Evolutionary conservation across 2,329 filamentous ascomycete species (phyloP).

Genomic region (Pseudogymnoascus sp.): DNA sequence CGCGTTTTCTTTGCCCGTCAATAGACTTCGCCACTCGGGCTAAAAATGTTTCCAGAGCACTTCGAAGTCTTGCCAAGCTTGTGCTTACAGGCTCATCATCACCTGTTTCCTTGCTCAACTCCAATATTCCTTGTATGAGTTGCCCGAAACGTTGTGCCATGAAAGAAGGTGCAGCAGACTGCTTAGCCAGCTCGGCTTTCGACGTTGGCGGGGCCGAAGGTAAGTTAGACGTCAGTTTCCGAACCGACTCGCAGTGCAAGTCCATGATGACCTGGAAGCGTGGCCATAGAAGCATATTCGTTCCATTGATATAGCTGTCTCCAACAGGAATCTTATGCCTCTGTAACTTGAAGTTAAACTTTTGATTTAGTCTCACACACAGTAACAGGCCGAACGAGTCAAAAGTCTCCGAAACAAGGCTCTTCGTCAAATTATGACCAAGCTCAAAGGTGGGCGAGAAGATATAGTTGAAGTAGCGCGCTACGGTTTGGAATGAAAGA

Average conservation of each 20-base stretch:
- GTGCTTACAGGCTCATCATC: constrained; percentile 89
- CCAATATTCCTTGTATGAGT: constrained; percentile 76
- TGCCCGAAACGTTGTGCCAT: constrained; percentile 94
- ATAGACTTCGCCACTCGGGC: constrained; percentile 69
- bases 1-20: constrained; percentile 70
- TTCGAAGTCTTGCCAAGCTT: constrained; percentile 68
- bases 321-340: constrained; percentile 81
- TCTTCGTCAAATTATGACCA: constrained; percentile 68
- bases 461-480: constrained; percentile 76
- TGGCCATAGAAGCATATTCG: constrained; percentile 94
- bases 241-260: constrained; percentile 81
- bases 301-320: constrained; percentile 88
- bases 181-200: constrained; percentile 47
- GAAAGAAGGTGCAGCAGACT: constrained; percentile 79
- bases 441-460: constrained; percentile 87
- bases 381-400: constrained; percentile 83
- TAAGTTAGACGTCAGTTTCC: constrained; percentile 49
- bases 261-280: constrained; percentile 93
- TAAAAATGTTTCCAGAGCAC: constrained; percentile 78
- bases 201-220: constrained; percentile 39
- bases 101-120: constrained; percentile 79
- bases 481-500: constrained; percentile 67
- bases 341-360: constrained; percentile 89
- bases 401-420: constrained; percentile 66
- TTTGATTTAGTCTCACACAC: constrained; percentile 90